phyloP scores from a whole-genome alignment of 2,329 filamentous ascomycete species.

The Colletotrichum abscissum region DNA sequence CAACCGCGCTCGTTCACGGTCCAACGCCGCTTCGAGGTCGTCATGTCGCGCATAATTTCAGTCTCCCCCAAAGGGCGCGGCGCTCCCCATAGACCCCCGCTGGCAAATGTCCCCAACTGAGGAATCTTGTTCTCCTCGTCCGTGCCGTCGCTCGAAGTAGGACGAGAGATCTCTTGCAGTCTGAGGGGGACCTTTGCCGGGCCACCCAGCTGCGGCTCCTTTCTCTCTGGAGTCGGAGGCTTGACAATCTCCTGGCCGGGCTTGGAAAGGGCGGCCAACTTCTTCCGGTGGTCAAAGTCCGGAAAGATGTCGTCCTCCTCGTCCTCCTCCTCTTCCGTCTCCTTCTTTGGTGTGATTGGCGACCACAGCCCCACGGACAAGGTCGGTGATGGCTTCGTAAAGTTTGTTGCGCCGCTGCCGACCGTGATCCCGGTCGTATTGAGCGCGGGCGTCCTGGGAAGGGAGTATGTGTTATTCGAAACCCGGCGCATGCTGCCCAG shows the following conservation, averaged over 20 bases:
- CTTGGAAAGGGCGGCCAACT: conserved; percentile 29
- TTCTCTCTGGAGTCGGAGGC: conserved; percentile 34
- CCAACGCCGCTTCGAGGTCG: conserved; percentile 64
- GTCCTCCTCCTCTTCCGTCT: conserved; percentile 57
- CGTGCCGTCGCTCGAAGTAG: conserved; percentile 36
- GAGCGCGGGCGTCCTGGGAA: conserved; percentile 43
- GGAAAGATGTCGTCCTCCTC: conserved; percentile 63
- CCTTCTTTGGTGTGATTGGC: conserved; percentile 48
- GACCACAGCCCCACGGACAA: conserved; percentile 62
- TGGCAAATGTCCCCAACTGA: conserved; percentile 48
- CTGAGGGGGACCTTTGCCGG: conserved; percentile 31
- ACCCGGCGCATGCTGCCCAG: conserved; percentile 48
- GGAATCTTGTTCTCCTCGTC: conserved; percentile 46
- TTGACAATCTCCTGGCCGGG: conserved; percentile 23
- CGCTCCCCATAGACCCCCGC: conserved; percentile 57
- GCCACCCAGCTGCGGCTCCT: conserved; percentile 36
- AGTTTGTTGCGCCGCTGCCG: conserved; percentile 51
- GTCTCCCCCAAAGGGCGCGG: conserved; percentile 57
- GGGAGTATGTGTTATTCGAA: conserved; percentile 38
- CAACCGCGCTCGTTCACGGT: conserved; percentile 60
- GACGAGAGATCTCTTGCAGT: conserved; percentile 35
- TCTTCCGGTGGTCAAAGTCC: conserved; percentile 60
- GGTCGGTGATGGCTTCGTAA: conserved; percentile 48
- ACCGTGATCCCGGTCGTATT: conserved; percentile 51
- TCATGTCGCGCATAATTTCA: conserved; percentile 57